Evolutionary conservation across 2,329 filamentous ascomycete species (phyloP).

Genomic region (Corinectria fuckeliana): DNA sequence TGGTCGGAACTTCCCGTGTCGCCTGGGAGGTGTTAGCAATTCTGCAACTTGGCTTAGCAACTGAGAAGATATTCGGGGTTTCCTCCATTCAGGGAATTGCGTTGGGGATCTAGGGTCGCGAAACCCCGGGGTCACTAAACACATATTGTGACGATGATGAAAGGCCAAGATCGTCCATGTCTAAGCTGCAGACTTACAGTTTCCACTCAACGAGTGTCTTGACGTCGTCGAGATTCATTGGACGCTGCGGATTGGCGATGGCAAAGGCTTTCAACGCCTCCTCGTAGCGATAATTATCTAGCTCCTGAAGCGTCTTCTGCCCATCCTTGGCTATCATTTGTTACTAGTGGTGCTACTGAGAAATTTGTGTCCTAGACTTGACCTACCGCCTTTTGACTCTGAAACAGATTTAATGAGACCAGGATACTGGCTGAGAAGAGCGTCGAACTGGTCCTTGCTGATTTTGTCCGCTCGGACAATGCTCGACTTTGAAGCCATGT

Average conservation of each 20-base stretch:
- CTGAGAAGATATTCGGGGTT: not conserved
- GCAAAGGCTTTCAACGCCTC: conserved; percentile 57
- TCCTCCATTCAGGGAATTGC: not conserved
- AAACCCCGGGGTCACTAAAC: not conserved
- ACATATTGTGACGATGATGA: not conserved
- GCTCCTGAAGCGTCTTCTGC: conserved; percentile 58
- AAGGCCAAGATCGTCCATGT: not conserved
- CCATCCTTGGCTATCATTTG: conserved; percentile 51
- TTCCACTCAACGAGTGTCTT: conserved; percentile 73
- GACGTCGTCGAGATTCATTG: conserved; percentile 64
- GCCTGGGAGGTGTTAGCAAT: conserved; percentile 44
- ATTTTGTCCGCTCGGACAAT: conserved; percentile 32
- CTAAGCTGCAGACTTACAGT: conserved; percentile 56
- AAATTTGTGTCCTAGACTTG: conserved; percentile 1
- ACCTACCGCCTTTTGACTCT: conserved; percentile 52
- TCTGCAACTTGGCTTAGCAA: no score
- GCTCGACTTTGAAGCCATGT: conserved; percentile 25
- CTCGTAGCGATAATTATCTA: conserved; percentile 67
- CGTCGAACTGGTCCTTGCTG: conserved; percentile 43
- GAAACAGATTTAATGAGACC: conserved; percentile 52
- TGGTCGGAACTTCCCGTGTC: conserved; percentile 68
- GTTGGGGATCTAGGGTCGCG: not conserved
- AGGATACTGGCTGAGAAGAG: conserved; percentile 48
- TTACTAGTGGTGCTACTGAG: conserved; percentile 9
- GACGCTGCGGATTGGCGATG: conserved; percentile 39